phyloP scores from a whole-genome alignment of 1,284 basidiomycete genomes.

The Athelia sp. region DNA sequence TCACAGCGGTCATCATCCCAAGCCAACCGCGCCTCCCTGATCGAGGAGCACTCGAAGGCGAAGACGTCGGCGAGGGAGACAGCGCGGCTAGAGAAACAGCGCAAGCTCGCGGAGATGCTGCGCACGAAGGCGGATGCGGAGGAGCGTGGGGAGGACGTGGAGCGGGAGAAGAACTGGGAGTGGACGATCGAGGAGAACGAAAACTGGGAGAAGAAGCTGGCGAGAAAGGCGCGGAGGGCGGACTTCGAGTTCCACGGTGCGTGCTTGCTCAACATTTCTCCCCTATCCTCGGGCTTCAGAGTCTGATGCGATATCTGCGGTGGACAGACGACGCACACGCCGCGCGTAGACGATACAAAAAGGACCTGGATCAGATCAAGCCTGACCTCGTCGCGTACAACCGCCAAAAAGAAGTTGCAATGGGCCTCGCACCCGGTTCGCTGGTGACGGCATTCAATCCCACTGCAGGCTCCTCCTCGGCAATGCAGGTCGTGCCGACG shows the following conservation, averaged over 20 bases:
- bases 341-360: constrained; percentile 86
- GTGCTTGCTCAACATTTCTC: constrained; percentile 14
- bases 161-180: constrained; percentile 86
- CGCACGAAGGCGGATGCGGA: constrained; percentile 85
- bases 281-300: constrained; percentile 15
- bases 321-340: constrained; percentile 81
- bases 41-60: constrained; percentile 76
- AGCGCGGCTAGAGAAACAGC: constrained; percentile 80
- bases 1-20: constrained; percentile 67
- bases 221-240: constrained; percentile 67
- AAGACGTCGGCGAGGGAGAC: constrained; percentile 75
- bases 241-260: constrained; percentile 79
- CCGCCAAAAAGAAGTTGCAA: constrained; percentile 78
- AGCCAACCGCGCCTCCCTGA: constrained; percentile 79
- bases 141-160: constrained; percentile 76
- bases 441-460: constrained; percentile 53
- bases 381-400: constrained; percentile 85
- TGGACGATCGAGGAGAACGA: constrained; percentile 95
- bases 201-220: constrained; percentile 86
- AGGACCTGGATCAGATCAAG: constrained; percentile 83
- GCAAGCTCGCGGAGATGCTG: constrained; percentile 84
- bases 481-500: constrained; percentile 42
- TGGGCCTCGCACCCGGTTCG: constrained; percentile 67
- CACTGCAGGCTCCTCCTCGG: constrained; percentile 27
- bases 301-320: constrained; percentile 1